phyloP scores from a whole-genome alignment of 2,329 filamentous ascomycete genomes.

The Stachybotrys elegans region DNA sequence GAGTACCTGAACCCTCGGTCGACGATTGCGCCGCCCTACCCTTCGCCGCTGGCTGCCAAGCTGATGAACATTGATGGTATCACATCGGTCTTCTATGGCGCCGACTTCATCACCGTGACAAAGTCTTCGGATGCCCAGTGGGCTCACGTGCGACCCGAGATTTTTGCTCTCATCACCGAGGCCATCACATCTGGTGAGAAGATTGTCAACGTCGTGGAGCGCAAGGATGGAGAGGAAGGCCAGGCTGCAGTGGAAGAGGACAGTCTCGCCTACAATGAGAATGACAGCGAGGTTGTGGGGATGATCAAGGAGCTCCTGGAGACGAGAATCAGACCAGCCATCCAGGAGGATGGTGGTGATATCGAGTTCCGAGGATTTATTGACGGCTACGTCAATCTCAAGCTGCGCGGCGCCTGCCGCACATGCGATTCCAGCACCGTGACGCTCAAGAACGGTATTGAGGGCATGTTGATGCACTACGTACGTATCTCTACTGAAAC shows the following conservation, averaged over 20 bases:
- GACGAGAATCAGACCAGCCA: slow-evolving; percentile 88
- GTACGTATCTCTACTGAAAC: too few species aligned
- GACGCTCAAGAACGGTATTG: slow-evolving; percentile 94
- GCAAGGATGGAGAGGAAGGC: slow-evolving; percentile 44
- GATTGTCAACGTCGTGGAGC: slow-evolving; percentile 69
- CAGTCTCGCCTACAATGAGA: slow-evolving; percentile 76
- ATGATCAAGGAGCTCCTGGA: slow-evolving; percentile 99
- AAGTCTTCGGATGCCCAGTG: slow-evolving; percentile 85
- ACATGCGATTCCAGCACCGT: slow-evolving; percentile 97
- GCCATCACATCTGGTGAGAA: slow-evolving; percentile 77
- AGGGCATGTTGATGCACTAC: slow-evolving; percentile 97
- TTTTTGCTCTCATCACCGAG: slow-evolving; percentile 93
- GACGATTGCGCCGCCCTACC: slow-evolving; percentile 82
- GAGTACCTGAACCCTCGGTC: slow-evolving; percentile 89
- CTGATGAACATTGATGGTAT: slow-evolving; percentile 93
- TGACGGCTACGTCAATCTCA: slow-evolving; percentile 73
- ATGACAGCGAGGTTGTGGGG: slow-evolving; percentile 88
- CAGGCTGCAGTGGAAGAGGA: slow-evolving; percentile 48
- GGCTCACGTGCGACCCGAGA: slow-evolving; percentile 91
- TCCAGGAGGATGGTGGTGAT: slow-evolving; percentile 96
- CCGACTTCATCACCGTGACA: slow-evolving; percentile 94
- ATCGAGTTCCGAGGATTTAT: slow-evolving; percentile 93
- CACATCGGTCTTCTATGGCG: slow-evolving; percentile 89
- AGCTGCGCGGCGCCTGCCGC: slow-evolving; percentile 86
- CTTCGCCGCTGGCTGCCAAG: slow-evolving; percentile 84